Conservation (phyloP, 176 grass and related monocot genomes). For the Guadua angustifolia region DNA sequence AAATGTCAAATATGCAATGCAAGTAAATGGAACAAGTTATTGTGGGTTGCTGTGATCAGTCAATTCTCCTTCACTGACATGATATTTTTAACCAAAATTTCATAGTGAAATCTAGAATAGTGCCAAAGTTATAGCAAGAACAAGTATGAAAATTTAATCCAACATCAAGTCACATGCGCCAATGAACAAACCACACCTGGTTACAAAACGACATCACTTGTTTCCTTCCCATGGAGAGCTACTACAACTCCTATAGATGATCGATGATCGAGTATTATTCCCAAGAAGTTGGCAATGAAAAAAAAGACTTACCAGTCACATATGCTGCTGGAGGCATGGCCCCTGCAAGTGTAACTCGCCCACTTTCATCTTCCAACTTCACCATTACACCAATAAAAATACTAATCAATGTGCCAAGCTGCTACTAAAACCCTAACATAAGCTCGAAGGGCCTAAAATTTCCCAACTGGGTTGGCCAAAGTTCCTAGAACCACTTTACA, state of each 20-base stretch:
- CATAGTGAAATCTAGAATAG: neutral
- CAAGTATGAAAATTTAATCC: neutral
- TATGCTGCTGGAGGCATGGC: slow-evolving; percentile 63
- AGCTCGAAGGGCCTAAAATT: too few relatives aligned
- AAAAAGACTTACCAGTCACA: slow-evolving; percentile 70
- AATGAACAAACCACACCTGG: too few relatives aligned
- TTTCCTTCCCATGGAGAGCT: slow-evolving; percentile 92
- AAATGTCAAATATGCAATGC: neutral
- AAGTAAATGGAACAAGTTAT: neutral
- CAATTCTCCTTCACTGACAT: neutral
- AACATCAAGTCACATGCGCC: neutral
- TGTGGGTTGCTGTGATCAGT: neutral
- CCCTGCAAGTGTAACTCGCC: slow-evolving; percentile 90
- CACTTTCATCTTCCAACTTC: slow-evolving; percentile 73
- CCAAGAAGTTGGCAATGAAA: neutral
- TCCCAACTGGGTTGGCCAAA: neutral
- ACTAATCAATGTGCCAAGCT: neutral
- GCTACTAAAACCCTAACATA: neutral
- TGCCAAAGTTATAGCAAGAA: slow-evolving; percentile 4
- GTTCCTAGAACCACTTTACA: neutral
- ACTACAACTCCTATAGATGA: slow-evolving; percentile 69
- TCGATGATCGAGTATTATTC: neutral
- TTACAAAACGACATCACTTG: too few relatives aligned
- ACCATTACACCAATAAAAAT: neutral
- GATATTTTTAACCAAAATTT: neutral